Evolutionary conservation across 2,329 filamentous ascomycete genomes (phyloP), one percentile per base, ranked within the genome.

Genomic region (Exophiala spinifera): DNA sequence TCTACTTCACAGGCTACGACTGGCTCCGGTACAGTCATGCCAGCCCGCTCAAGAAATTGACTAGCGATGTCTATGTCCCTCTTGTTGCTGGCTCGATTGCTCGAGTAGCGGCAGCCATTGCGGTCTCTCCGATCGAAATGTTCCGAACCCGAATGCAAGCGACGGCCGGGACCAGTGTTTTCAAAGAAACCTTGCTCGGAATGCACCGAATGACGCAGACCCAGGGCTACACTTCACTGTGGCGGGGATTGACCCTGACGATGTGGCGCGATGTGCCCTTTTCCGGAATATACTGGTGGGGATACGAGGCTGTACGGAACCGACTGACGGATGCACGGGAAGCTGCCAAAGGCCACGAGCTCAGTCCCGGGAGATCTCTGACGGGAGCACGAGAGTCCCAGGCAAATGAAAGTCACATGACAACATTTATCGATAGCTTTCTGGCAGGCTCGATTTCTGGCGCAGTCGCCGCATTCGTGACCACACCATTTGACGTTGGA

Each of bases 1-100:
- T 99, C 62, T 99, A 99, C 73, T 96, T 97, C 66, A 95, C 94
- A 11, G 94, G 94, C 36, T 99, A 99, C 72, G 94, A 99, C 67
- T 96, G 91, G 87, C 71, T 99, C 55, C 85, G 94, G 33, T 88
- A 81, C 61, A 87, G 89, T 64, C 75, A 77, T 1, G 75, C 74
- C 39, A 95, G 89, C 63, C 91, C 91, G 0, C 81, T 97, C 59
- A 80, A 79, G 33, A 77, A 76, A 39, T 63, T 79, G 17, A 69
- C 86, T 8, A 80, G 81, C 13, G 88, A 92, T 61, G 79, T 82
- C 7, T 90, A 89, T 63, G 84, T 88, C 4, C 91, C 94, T 0
- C 78, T 99, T 1, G 77, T 88, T 1, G 90, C 90, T 2, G 94
- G 94, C 1, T 83, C 88, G 3, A 74, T 82, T 1, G 92, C 94